Conservation (phyloP, 495 filamentous ascomycete genomes). For the Penicillium lagena region DNA sequence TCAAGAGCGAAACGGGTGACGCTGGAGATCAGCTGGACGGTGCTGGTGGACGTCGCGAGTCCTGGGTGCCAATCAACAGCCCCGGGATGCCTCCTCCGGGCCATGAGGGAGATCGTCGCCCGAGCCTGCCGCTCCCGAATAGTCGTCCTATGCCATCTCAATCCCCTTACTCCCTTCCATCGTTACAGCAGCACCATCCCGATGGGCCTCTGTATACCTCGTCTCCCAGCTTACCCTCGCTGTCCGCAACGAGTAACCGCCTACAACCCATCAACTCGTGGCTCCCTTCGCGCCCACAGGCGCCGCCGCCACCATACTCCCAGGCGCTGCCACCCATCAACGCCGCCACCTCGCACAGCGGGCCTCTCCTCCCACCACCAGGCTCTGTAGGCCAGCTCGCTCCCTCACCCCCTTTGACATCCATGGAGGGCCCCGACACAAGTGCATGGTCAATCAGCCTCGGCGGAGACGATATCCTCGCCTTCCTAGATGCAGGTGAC, state of each 20-base stretch:
- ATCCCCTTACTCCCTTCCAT: constrained; percentile 36
- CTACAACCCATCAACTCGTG: constrained; percentile 38
- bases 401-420: constrained; percentile 32
- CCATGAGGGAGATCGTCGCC: constrained; percentile 36
- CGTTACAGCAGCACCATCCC: constrained; percentile 36
- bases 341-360: constrained; percentile 19
- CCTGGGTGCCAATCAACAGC: constrained; percentile 41
- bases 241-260: constrained; percentile 29
- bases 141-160: constrained; percentile 30
- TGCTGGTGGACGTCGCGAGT: constrained; percentile 33
- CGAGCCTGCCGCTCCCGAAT: constrained; percentile 37
- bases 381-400: constrained; percentile 26
- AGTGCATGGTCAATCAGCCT: constrained; percentile 31
- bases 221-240: constrained; percentile 30
- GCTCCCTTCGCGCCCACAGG: constrained; percentile 29
- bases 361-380: constrained; percentile 30
- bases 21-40: constrained; percentile 26
- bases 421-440: constrained; percentile 22
- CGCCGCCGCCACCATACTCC: constrained; percentile 31
- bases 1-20: constrained; percentile 37
- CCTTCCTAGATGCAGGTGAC: constrained; percentile 42
- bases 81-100: constrained; percentile 29
- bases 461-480: constrained; percentile 41
- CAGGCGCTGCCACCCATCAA: constrained; percentile 38
- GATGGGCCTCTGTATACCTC: constrained; percentile 32